These are phyloP conservation scores for Bryum argenteum DNA, from an alignment of 225 moss, liverwort and hornwort species.

Conservation along the genomic window DNA sequence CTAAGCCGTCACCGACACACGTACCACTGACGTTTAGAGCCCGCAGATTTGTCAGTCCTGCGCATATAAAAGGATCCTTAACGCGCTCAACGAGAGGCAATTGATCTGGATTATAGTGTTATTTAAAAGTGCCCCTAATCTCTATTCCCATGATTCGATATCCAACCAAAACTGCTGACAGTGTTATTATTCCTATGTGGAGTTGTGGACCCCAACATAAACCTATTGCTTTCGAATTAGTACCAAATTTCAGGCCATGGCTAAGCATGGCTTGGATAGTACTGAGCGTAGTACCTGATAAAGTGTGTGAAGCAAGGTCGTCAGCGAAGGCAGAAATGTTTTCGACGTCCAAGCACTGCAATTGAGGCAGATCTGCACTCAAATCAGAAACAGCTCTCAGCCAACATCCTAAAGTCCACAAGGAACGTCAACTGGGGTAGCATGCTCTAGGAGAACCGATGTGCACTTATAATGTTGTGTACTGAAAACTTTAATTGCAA, in stretches of 20 bases:
- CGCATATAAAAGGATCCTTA: conserved; percentile 19
- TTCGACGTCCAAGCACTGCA: conserved; percentile 70
- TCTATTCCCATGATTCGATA: background rate
- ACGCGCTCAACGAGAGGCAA: conserved; percentile 3
- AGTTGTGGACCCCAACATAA: background rate
- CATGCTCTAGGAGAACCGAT: background rate
- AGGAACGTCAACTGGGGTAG: background rate
- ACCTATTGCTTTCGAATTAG: too few species aligned
- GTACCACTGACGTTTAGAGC: conserved; percentile 69
- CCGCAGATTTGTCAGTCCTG: conserved; percentile 54
- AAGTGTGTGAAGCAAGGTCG: conserved; percentile 35
- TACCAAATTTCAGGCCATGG: background rate
- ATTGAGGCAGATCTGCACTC: conserved; percentile 52
- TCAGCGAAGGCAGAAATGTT: conserved; percentile 56
- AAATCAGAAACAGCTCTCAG: conserved; percentile 19
- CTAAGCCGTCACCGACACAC: conserved; percentile 51
- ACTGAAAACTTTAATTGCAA: too few species aligned
- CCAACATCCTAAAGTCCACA: background rate
- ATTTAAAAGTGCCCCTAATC: background rate
- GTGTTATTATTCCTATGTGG: background rate
- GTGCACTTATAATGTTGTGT: too few species aligned
- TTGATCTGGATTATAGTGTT: background rate
- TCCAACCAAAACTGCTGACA: background rate
- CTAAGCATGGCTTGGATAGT: background rate
- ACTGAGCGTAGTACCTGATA: conserved; percentile 45